Percentiles rank a stretch among this genome's conserved stretches.
phyloP scores from a whole-genome alignment of 2,329 filamentous ascomycete genomes.

The Colletotrichum sansevieriae region DNA sequence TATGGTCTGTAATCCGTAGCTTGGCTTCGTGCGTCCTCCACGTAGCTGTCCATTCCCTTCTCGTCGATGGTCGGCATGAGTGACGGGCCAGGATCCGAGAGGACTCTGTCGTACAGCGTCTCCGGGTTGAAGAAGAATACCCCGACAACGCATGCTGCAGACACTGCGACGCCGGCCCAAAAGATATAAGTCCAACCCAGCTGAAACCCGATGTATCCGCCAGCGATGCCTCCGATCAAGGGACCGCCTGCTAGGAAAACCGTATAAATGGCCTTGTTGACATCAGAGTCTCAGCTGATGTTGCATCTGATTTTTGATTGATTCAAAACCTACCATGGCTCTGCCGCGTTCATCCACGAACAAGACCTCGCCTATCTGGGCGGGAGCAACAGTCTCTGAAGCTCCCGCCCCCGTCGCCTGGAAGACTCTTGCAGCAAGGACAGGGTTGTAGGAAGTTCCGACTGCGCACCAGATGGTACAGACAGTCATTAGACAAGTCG shows the following conservation, averaged over 20 bases:
- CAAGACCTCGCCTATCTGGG: constrained; percentile 52
- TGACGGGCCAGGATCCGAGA: background rate
- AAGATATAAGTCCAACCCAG: constrained; percentile 52
- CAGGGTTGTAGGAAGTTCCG: constrained; percentile 43
- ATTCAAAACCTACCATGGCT: constrained; percentile 47
- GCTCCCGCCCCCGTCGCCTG: constrained; percentile 52
- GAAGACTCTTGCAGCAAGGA: constrained; percentile 49
- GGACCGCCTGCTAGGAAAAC: constrained; percentile 50
- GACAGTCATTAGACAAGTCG: constrained; percentile 47
- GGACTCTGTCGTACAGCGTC: constrained; percentile 47
- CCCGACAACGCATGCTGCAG: constrained; percentile 45
- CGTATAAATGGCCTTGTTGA: constrained; percentile 49
- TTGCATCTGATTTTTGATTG: background rate
- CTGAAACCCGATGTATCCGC: constrained; percentile 52
- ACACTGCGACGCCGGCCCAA: constrained; percentile 48
- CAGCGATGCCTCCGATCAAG: constrained; percentile 50
- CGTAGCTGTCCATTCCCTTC: constrained; percentile 18
- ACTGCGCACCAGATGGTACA: constrained; percentile 48
- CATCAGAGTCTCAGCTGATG: background rate
- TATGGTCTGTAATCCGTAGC: background rate
- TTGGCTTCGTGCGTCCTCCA: constrained; percentile 21
- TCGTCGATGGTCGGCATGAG: constrained; percentile 14
- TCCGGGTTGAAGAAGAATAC: constrained; percentile 52
- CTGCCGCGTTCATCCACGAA: constrained; percentile 52
- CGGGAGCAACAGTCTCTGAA: constrained; percentile 52